Evolutionary conservation across 768 basidiomycete species (phyloP), one percentile per base, ranked within the genome.

Genomic region (Fomitopsis serialis): DNA sequence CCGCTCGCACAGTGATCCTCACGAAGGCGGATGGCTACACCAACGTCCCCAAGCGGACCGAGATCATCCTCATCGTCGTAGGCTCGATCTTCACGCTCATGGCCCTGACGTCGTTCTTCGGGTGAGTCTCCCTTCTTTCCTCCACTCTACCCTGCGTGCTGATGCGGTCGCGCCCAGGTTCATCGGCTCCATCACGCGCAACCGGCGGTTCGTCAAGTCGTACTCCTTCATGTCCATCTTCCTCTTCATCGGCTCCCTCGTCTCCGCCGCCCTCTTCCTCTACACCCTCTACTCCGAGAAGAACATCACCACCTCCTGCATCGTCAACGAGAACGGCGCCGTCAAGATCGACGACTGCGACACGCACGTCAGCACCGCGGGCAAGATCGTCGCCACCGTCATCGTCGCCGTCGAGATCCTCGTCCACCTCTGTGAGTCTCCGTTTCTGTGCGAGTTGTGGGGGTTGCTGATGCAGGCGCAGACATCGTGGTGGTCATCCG

Each of bases 401-500:
- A 32, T 53, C 42, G 40, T 40, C 49, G 53, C 60, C 40, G 22
- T 64, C 44, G 27, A 34, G n/a, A 54, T 62, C 57, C 42, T 64
- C 48, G 50, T 63, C 50, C 44, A 58, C 22, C 56, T 61, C 47
- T 67, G 66, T 67, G 52, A 42, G 66, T 64, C 2, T 34, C 40
- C 19, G 29, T 10, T 25, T 36, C 35, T 34, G 42, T 36, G 29
- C 22, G 32, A 27, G 25, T 23, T 25, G n/a, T 21, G 21, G 17
- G 24, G 42, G 32, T 51, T 55, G 52, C 49, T 48, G 56, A 54
- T 51, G 53, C 50, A 54, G 45, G 25, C 34, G 17, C 52, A 66
- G 66, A 64, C 52, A 61, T 67, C 47, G 61, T 61, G 10, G 48
- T 58, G 29, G 54, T 64, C 52, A 64, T 67, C 50, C 58, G 61